Conservation (phyloP, 208 protist species). For the Crithidia bombi region DNA sequence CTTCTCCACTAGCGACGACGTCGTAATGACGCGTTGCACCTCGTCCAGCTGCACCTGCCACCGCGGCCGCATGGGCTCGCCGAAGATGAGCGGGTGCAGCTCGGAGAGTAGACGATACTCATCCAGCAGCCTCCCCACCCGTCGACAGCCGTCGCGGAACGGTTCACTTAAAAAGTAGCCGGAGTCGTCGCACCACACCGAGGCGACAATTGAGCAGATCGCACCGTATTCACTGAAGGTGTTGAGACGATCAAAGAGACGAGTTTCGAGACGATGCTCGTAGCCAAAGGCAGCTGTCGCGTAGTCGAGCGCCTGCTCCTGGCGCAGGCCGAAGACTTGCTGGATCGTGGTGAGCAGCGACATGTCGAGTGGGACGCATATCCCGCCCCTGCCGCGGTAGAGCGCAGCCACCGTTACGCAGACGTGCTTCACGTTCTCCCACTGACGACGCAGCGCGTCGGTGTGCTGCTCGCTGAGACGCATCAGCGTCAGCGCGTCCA, state of each 20-base stretch:
- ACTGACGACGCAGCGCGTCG: constrained; percentile 67
- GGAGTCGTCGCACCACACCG: constrained; percentile 85
- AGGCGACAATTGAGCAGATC: constrained; percentile 60
- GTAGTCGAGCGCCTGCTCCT: constrained; percentile 60
- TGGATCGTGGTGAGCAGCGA: constrained; percentile 69
- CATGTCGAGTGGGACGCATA: constrained; percentile 62
- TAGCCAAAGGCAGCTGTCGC: constrained; percentile 78
- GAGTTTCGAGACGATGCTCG: constrained; percentile 69
- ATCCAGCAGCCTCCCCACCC: constrained; percentile 60
- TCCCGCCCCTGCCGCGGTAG: constrained; percentile 77
- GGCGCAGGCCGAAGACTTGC: constrained; percentile 75
- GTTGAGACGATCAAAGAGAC: constrained; percentile 58
- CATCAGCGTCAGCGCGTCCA: constrained; percentile 23
- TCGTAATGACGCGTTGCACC: constrained; percentile 85
- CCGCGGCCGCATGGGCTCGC: constrained; percentile 78
- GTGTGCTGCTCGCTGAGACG: constrained; percentile 33
- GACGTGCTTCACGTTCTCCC: constrained; percentile 82
- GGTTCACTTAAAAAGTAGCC: constrained; percentile 62
- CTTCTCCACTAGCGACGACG: constrained; percentile 38
- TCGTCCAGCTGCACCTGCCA: constrained; percentile 92
- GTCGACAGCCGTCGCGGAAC: constrained; percentile 57
- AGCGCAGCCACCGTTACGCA: constrained; percentile 64
- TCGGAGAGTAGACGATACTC: constrained; percentile 81
- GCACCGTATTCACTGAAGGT: constrained; percentile 66
- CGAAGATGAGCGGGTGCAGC: constrained; percentile 80